A percentile compares a stretch with the other conserved stretches of the same genome.
Evolutionary conservation across 192 early-diverging fungal species (phyloP).

Genomic region (Paraglomus occultum): DNA sequence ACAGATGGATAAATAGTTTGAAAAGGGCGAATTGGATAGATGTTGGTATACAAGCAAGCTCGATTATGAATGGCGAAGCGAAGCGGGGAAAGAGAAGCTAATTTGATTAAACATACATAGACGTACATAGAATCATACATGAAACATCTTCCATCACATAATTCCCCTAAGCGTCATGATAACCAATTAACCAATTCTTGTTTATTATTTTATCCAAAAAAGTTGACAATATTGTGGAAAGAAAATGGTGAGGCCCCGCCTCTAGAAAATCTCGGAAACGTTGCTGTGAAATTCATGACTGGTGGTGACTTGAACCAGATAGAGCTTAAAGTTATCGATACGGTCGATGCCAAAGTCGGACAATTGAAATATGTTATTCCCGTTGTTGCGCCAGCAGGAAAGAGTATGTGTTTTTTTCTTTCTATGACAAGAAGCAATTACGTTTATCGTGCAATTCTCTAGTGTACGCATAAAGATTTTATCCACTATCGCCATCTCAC

Average conservation of each 20-base stretch:
- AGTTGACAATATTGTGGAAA: neutral
- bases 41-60: too few species aligned
- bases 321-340: neutral
- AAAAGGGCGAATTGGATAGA: too few species aligned
- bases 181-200: neutral
- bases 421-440: neutral
- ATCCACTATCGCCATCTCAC: neutral
- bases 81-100: too few species aligned
- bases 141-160: too few species aligned
- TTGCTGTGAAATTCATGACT: neutral
- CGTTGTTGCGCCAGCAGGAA: constrained; percentile 3
- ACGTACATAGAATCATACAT: too few species aligned
- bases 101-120: too few species aligned
- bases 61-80: too few species aligned
- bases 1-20: too few species aligned
- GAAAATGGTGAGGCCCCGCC: neutral
- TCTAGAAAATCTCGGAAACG: neutral
- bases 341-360: neutral
- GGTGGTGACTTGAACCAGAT: neutral
- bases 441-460: neutral
- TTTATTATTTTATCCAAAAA: neutral
- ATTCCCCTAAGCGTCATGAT: too few species aligned
- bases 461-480: neutral
- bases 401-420: neutral
- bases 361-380: neutral